phyloP scores from a whole-genome alignment of 768 basidiomycete genomes.

The Crassisporium funariophilum region DNA sequence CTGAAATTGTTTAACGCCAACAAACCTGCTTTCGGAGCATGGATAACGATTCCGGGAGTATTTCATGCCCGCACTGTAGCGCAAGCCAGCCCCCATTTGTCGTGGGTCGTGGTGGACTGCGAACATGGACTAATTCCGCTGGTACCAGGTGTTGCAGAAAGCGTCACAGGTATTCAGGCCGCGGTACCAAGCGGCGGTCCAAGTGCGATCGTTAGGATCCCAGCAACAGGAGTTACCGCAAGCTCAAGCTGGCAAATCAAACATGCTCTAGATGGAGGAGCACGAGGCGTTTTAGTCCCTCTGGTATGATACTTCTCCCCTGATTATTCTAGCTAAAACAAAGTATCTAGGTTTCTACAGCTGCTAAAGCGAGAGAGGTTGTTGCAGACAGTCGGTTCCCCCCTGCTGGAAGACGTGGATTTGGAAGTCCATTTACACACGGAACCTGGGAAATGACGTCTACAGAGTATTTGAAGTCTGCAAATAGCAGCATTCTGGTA shows the following conservation, averaged over 20 bases:
- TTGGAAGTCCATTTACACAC: slow-evolving; percentile 66
- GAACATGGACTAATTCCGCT: slow-evolving; percentile 66
- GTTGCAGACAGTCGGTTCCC: slow-evolving; percentile 64
- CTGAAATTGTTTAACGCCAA: slow-evolving; percentile 52
- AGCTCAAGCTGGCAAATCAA: slow-evolving; percentile 74
- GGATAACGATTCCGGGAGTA: slow-evolving; percentile 62
- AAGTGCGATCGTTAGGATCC: slow-evolving; percentile 60
- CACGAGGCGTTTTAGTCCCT: slow-evolving; percentile 64
- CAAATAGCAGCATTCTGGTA: slow-evolving; percentile 56
- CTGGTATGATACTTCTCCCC: slow-evolving; percentile 46
- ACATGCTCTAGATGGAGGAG: slow-evolving; percentile 68
- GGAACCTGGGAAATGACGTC: slow-evolving; percentile 54
- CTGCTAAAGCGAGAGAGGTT: slow-evolving; percentile 56
- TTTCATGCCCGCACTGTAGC: slow-evolving; percentile 63
- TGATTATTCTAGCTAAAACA: neutral
- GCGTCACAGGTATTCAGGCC: slow-evolving; percentile 53
- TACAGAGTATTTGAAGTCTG: slow-evolving; percentile 52
- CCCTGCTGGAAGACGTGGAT: slow-evolving; percentile 61
- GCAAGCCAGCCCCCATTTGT: slow-evolving; percentile 52
- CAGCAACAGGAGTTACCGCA: slow-evolving; percentile 58
- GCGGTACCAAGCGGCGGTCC: slow-evolving; percentile 45
- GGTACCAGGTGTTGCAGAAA: slow-evolving; percentile 58
- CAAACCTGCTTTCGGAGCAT: slow-evolving; percentile 67
- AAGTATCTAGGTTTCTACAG: slow-evolving; percentile 51
- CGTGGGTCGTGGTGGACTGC: slow-evolving; percentile 69